Percentiles rank a stretch among this genome's conserved stretches.
These are phyloP conservation scores for Backusella luteola DNA, from an alignment of 192 early-diverging fungal species.

Conservation along the genomic window DNA sequence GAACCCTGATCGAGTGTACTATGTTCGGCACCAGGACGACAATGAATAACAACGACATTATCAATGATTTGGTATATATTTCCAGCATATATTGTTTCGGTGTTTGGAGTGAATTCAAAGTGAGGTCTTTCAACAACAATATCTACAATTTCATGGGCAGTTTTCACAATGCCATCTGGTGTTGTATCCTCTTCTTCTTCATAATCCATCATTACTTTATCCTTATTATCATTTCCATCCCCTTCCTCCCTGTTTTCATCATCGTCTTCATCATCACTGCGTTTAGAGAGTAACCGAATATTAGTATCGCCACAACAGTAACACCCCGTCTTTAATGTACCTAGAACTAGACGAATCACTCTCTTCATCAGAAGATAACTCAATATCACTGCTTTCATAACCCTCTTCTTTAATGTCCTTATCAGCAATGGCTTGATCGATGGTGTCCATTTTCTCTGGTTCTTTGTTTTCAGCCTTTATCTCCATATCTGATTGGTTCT, in stretches of 20 bases:
- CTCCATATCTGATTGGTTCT: background rate
- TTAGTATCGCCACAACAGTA: background rate
- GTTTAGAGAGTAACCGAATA: background rate
- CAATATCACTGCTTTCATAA: slow-evolving; percentile 47
- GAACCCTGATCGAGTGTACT: slow-evolving; percentile 76
- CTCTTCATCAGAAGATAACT: slow-evolving; percentile 36
- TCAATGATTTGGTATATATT: slow-evolving; percentile 68
- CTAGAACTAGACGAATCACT: background rate
- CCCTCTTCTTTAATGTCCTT: slow-evolving; percentile 25
- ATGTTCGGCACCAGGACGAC: slow-evolving; percentile 40
- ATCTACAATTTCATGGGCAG: slow-evolving; percentile 61
- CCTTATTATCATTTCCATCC: background rate
- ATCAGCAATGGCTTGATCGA: slow-evolving; percentile 37
- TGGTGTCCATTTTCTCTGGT: slow-evolving; percentile 17
- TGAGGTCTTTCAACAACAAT: slow-evolving; percentile 45
- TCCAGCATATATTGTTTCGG: slow-evolving; percentile 59
- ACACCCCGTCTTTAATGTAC: background rate
- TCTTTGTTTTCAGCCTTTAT: background rate
- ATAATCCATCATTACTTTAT: background rate
- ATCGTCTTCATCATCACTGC: slow-evolving; percentile 4
- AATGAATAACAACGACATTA: slow-evolving; percentile 68
- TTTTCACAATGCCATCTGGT: slow-evolving; percentile 32
- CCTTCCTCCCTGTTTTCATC: background rate
- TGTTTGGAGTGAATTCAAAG: slow-evolving; percentile 45
- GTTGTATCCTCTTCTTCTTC: slow-evolving; percentile 37